Evolutionary conservation across 768 basidiomycete genomes (phyloP).

Genomic region (Paxillus rubicundulus): DNA sequence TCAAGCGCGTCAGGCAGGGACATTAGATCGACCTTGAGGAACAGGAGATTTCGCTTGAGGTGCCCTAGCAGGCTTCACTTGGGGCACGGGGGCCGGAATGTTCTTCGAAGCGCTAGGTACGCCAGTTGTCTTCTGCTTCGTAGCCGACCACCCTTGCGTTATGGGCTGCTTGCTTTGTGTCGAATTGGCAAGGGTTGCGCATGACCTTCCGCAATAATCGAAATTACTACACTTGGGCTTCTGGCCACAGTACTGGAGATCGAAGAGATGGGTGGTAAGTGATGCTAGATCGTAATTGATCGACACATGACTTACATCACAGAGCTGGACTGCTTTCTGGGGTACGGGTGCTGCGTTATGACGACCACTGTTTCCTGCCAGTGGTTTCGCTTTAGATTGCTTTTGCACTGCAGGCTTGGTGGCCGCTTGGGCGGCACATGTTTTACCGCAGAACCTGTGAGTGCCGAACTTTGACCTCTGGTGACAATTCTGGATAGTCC

Average conservation of each 20-base stretch:
- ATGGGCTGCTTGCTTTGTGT: slow-evolving; percentile 15
- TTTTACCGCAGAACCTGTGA: slow-evolving; percentile 57
- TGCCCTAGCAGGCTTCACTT: slow-evolving; percentile 14
- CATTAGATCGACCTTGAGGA: slow-evolving; percentile 20
- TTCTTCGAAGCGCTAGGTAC: slow-evolving; percentile 7
- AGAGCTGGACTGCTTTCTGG: slow-evolving; percentile 23
- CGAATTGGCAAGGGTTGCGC: slow-evolving; percentile 48
- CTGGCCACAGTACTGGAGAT: slow-evolving; percentile 47
- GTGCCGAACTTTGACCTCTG: slow-evolving; percentile 50
- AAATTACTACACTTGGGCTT: slow-evolving; percentile 60
- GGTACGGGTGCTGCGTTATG: slow-evolving; percentile 14
- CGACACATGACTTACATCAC: slow-evolving; percentile 26
- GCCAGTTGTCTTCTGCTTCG: slow-evolving; percentile 21
- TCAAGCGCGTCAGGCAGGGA: slow-evolving; percentile 7
- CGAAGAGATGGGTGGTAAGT: slow-evolving; percentile 19
- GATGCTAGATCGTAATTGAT: slow-evolving; percentile 28
- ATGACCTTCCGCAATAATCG: slow-evolving; percentile 65
- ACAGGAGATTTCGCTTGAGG: slow-evolving; percentile 11
- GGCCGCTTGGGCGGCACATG: slow-evolving; percentile 46
- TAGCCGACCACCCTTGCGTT: slow-evolving; percentile 9
- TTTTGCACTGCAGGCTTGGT: slow-evolving; percentile 10
- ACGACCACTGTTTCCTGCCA: slow-evolving; percentile 8
- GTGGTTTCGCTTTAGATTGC: slow-evolving; percentile 13
- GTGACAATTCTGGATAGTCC: slow-evolving; percentile 46
- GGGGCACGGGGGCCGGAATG: neutral